Percentiles rank a stretch among this genome's conserved stretches.
phyloP scores from a whole-genome alignment of 805 yeast species.

The Maudiozyma pseudohumilis region DNA sequence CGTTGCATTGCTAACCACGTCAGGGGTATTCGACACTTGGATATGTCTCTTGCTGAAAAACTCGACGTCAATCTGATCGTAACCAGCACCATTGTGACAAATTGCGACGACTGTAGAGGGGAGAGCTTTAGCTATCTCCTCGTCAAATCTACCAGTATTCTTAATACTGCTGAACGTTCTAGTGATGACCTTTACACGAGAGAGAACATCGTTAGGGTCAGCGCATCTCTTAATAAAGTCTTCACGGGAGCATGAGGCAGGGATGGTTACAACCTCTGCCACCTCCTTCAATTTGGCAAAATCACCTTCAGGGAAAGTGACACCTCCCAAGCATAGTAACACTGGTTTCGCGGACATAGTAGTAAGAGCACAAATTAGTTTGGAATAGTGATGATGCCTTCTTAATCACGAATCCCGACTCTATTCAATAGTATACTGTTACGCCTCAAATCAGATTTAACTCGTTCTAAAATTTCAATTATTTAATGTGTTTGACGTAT shows the following conservation, averaged over 20 bases:
- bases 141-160: conserved; percentile 56
- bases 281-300: conserved; percentile 48
- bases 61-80: conserved; percentile 57
- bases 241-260: conserved; percentile 32
- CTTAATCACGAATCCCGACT: too few relatives aligned
- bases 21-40: conserved; percentile 61
- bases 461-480: too few relatives aligned
- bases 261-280: conserved; percentile 39
- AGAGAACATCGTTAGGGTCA: conserved; percentile 26
- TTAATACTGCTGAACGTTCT: conserved; percentile 46
- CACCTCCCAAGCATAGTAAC: conserved; percentile 56
- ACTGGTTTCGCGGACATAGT: conserved; percentile 36
- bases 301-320: conserved; percentile 49
- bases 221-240: conserved; percentile 25
- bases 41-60: conserved; percentile 43
- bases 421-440: too few relatives aligned
- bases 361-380: too few relatives aligned
- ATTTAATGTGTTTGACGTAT: too few relatives aligned
- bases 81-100: conserved; percentile 65
- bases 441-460: too few relatives aligned
- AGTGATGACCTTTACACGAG: conserved; percentile 30
- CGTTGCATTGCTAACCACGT: conserved; percentile 58
- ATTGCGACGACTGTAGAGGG: conserved; percentile 46
- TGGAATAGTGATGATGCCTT: too few relatives aligned
- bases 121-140: conserved; percentile 43